Evolutionary conservation across 225 moss, liverwort and hornwort species (phyloP).

Genomic region (Sphagnum contortum): DNA sequence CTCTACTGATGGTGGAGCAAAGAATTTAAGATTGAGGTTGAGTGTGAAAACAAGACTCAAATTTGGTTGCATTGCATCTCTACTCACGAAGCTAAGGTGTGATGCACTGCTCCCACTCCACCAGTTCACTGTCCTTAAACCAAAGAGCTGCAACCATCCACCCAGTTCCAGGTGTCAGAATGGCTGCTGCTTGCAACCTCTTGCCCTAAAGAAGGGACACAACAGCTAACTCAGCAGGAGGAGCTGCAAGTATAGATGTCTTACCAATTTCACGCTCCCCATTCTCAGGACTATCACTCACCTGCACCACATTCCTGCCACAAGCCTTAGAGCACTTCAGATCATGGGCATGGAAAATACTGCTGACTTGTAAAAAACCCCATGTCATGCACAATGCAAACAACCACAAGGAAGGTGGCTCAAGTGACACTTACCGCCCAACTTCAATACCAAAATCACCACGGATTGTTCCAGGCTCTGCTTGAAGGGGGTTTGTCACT

Average conservation of each 20-base stretch:
- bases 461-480: constrained; percentile 89
- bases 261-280: constrained; percentile 71
- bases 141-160: constrained; percentile 45
- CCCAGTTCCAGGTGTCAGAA: background rate
- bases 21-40: too few relatives aligned
- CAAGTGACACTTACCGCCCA: constrained; percentile 23
- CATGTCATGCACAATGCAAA: too few relatives aligned
- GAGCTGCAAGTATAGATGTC: background rate
- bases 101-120: constrained; percentile 63
- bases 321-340: too few relatives aligned
- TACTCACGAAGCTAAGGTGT: constrained; percentile 79
- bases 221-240: too few relatives aligned
- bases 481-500: constrained; percentile 83
- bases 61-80: too few relatives aligned
- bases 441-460: constrained; percentile 81
- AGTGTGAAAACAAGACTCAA: too few relatives aligned
- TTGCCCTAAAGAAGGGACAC: background rate
- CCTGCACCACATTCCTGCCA: constrained; percentile 73
- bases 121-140: constrained; percentile 76
- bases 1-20: too few relatives aligned
- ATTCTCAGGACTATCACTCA: constrained; percentile 85
- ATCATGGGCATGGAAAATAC: too few relatives aligned
- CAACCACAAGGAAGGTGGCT: too few relatives aligned
- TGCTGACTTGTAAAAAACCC: too few relatives aligned
- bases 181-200: background rate